Conservation (phyloP, 2,329 filamentous ascomycete species). For the Phyllosticta paracitricarpa region DNA sequence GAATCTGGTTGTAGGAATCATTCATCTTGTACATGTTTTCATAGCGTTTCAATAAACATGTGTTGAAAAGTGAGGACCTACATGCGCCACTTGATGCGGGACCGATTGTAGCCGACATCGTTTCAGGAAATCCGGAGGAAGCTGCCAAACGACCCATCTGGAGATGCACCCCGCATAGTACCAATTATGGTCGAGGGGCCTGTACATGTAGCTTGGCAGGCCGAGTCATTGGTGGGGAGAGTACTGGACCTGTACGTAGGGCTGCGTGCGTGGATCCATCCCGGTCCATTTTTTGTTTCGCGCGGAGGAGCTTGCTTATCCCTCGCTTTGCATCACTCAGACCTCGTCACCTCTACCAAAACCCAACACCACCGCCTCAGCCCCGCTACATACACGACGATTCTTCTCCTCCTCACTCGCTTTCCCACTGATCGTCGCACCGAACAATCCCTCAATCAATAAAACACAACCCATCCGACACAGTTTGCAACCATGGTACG, state of each 20-base stretch:
- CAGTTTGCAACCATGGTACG: constrained; percentile 6
- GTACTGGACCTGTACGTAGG: neutral
- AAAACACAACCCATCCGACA: neutral
- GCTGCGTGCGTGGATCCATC: constrained; percentile 1
- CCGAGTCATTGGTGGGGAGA: neutral
- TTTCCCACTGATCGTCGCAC: neutral
- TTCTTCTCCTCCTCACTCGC: neutral
- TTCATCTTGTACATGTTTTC: constrained; percentile 6
- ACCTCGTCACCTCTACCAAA: neutral
- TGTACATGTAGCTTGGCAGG: neutral
- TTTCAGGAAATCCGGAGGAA: neutral
- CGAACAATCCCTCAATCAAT: neutral
- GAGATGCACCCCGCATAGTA: neutral
- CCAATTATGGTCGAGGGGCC: neutral
- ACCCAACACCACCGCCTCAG: neutral
- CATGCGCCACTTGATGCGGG: neutral
- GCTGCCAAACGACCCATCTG: neutral
- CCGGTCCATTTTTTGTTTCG: constrained; percentile 10
- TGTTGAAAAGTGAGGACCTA: neutral
- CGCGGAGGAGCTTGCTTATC: constrained; percentile 5
- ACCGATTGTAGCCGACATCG: neutral
- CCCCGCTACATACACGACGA: neutral
- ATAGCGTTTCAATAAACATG: neutral
- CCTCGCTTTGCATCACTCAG: constrained; percentile 1
- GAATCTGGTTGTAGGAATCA: neutral